Evolutionary conservation across 805 yeast species (phyloP), one percentile per base, ranked within the genome.

Genomic region (Saccharomycopsis sp.): DNA sequence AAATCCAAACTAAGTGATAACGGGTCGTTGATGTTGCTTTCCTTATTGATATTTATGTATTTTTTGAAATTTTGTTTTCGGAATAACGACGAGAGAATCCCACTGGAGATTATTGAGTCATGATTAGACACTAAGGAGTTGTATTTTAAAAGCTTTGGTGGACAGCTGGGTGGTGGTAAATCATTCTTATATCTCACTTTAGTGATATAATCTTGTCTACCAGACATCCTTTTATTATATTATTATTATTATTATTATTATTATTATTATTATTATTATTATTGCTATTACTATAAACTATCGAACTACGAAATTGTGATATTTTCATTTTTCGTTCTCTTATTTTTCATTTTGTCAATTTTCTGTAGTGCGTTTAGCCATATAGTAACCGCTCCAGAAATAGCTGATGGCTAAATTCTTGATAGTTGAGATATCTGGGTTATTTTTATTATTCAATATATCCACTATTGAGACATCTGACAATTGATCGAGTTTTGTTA

Each of bases 121-220:
- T 70, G 54, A 62, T 66, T 59, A 59, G 59, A 56, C 23, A 62
- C 66, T 47, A 51, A 54, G 4, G 47, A 56, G 29, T 64, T 60
- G 53, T 79, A 75, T 40, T 79, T 74, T 43, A 93, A 62, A 45
- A 89, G 72, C 60, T 84, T 86, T 24, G 98, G 97, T 38, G 95
- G 87, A 50, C 93, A 72, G 20, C 90, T 83, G 7, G 97, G 97
- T 2, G 96, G 89, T 4, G 98, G 98, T 20, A 93, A 70, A 56
- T 78, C 84, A 60, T 93, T 93, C 48, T 77, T 77, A 62, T 88
- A 90, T 57, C 95, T 75, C 43, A 84, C 76, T 54, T 83, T 81
- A 38, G 95, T 94, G 45, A 84, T 78, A 57, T 80, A 84, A 45
- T 83, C 89, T 59, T 82, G 89, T 59, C 79, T 76, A n/a, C 43